Evolutionary conservation across 805 yeast species (phyloP).

Genomic region (Torulaspora maleeae): DNA sequence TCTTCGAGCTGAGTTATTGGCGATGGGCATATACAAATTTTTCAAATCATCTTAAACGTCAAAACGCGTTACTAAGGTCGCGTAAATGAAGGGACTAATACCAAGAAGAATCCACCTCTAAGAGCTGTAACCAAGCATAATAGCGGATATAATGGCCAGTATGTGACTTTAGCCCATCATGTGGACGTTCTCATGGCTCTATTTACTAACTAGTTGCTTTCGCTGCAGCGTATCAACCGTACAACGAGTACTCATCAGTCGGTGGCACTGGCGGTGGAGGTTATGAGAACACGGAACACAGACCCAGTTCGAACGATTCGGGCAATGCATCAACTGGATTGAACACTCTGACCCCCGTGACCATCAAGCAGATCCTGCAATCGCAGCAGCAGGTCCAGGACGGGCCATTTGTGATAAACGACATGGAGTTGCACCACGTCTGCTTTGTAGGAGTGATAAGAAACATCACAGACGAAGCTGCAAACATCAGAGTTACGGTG

Average conservation of each 20-base stretch:
- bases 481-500: slow-evolving; percentile 52
- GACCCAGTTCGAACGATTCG: slow-evolving; percentile 24
- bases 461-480: slow-evolving; percentile 53
- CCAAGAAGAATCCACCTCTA: not conserved
- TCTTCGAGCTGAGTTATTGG: not conserved
- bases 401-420: slow-evolving; percentile 57
- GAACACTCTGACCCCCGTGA: slow-evolving; percentile 55
- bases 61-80: slow-evolving; percentile 3
- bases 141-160: slow-evolving; percentile 15
- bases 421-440: slow-evolving; percentile 58
- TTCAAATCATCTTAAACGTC: slow-evolving; percentile 11
- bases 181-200: not conserved
- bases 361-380: slow-evolving; percentile 66
- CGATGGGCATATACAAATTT: slow-evolving; percentile 14
- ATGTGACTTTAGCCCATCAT: slow-evolving; percentile 3
- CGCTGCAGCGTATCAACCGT: slow-evolving; percentile 31
- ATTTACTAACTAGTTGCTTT: slow-evolving; percentile 5
- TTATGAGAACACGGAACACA: slow-evolving; percentile 27
- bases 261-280: slow-evolving; percentile 36
- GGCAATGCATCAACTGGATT: slow-evolving; percentile 15
- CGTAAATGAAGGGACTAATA: slow-evolving; percentile 8
- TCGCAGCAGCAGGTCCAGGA: slow-evolving; percentile 59
- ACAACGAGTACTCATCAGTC: slow-evolving; percentile 30
- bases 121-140: not conserved
- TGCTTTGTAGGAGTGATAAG: slow-evolving; percentile 69